Evolutionary conservation across 2,329 filamentous ascomycete species (phyloP).

Genomic region (Aspergillus sp.): DNA sequence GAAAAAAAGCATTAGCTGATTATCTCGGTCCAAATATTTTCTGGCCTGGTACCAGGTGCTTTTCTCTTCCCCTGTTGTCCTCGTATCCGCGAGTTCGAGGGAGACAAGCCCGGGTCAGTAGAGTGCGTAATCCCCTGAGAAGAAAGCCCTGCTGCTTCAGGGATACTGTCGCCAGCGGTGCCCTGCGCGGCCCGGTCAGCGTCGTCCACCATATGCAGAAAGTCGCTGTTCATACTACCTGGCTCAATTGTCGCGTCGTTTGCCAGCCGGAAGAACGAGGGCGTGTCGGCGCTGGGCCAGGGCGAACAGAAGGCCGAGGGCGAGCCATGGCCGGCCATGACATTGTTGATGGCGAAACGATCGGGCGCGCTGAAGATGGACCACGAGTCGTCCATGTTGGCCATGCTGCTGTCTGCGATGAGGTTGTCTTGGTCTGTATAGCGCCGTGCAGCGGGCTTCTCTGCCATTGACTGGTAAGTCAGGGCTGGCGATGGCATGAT

Average conservation of each 20-base stretch:
- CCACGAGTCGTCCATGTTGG: background rate
- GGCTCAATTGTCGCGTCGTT: background rate
- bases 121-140: background rate
- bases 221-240: background rate
- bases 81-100: background rate
- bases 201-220: background rate
- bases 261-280: background rate
- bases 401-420: background rate
- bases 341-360: background rate
- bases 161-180: background rate
- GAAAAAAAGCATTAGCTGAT: background rate
- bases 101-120: background rate
- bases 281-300: background rate
- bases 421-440: background rate
- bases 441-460: background rate
- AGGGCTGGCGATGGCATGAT: background rate
- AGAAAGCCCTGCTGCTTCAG: background rate
- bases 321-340: background rate
- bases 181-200: background rate
- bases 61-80: background rate
- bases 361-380: background rate
- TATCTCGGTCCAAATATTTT: background rate
- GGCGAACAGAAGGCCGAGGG: background rate
- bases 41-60: background rate
- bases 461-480: background rate